Evolutionary conservation across 2,329 filamentous ascomycete genomes (phyloP).

Genomic region (Ilyonectria mors-panacis): DNA sequence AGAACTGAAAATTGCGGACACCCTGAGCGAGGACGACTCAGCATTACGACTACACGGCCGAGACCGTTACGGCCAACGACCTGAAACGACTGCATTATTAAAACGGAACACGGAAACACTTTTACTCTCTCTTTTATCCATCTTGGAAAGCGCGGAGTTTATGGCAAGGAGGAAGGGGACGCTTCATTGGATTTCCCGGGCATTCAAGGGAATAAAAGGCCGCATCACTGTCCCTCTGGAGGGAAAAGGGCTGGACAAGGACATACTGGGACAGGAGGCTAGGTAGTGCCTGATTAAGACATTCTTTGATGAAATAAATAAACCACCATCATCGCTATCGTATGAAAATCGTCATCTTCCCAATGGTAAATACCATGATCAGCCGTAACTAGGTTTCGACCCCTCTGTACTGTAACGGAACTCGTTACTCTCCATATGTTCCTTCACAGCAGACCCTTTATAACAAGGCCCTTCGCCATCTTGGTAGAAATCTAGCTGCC

Average conservation of each 20-base stretch:
- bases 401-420: not conserved
- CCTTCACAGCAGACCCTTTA: not conserved
- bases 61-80: slow-evolving; percentile 32
- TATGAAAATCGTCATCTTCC: slow-evolving; percentile 30
- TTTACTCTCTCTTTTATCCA: slow-evolving; percentile 25
- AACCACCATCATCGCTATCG: slow-evolving; percentile 40
- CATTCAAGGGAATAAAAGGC: slow-evolving; percentile 24
- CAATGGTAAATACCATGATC: slow-evolving; percentile 19
- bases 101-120: slow-evolving; percentile 16
- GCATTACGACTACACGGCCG: slow-evolving; percentile 36
- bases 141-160: slow-evolving; percentile 45
- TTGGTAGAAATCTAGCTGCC: slow-evolving; percentile 69
- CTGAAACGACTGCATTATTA: slow-evolving; percentile 38
- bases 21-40: slow-evolving; percentile 15
- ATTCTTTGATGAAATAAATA: slow-evolving; percentile 44
- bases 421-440: not conserved
- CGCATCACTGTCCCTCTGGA: slow-evolving; percentile 42
- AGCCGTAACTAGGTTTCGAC: not conserved
- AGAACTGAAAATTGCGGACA: slow-evolving; percentile 34
- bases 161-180: slow-evolving; percentile 15
- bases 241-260: slow-evolving; percentile 36
- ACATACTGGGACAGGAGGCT: slow-evolving; percentile 29
- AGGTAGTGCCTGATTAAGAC: slow-evolving; percentile 28
- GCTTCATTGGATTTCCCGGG: slow-evolving; percentile 12
- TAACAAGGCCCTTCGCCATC: not conserved